Conservation (phyloP, 495 filamentous ascomycete genomes). For the Aspergillus nanangensis region DNA sequence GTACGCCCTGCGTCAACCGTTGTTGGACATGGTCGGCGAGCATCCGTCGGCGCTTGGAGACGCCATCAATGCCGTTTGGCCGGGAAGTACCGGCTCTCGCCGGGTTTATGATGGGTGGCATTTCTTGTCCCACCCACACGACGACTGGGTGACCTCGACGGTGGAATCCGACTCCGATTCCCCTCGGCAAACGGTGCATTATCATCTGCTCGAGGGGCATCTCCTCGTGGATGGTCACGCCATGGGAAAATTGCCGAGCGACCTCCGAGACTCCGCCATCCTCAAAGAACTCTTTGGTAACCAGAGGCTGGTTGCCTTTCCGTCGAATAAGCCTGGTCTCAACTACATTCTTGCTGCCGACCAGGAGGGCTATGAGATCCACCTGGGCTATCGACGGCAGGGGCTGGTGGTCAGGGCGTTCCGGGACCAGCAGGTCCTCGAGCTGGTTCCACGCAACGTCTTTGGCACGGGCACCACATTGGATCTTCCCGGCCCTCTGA, state of each 20-base stretch:
- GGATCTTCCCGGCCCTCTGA: constrained; percentile 44
- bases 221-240: constrained; percentile 53
- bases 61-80: constrained; percentile 18
- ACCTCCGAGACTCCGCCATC: constrained; percentile 40
- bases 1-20: constrained; percentile 26
- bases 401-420: constrained; percentile 22
- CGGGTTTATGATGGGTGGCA: constrained; percentile 26
- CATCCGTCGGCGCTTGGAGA: constrained; percentile 17
- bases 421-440: constrained; percentile 16
- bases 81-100: not conserved
- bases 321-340: constrained; percentile 42
- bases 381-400: constrained; percentile 31
- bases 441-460: constrained; percentile 40
- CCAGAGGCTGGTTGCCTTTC: constrained; percentile 30
- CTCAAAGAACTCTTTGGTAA: constrained; percentile 40
- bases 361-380: constrained; percentile 28
- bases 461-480: constrained; percentile 19
- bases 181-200: constrained; percentile 30
- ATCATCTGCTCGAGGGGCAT: constrained; percentile 51
- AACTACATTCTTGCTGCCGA: constrained; percentile 29
- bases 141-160: constrained; percentile 24
- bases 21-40: constrained; percentile 16
- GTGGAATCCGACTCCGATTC: constrained; percentile 6
- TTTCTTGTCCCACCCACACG: constrained; percentile 5
- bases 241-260: constrained; percentile 43